Evolutionary conservation across 2,329 filamentous ascomycete genomes (phyloP), one percentile per base, ranked within the genome.

Genomic region (Xylariaceae sp.): DNA sequence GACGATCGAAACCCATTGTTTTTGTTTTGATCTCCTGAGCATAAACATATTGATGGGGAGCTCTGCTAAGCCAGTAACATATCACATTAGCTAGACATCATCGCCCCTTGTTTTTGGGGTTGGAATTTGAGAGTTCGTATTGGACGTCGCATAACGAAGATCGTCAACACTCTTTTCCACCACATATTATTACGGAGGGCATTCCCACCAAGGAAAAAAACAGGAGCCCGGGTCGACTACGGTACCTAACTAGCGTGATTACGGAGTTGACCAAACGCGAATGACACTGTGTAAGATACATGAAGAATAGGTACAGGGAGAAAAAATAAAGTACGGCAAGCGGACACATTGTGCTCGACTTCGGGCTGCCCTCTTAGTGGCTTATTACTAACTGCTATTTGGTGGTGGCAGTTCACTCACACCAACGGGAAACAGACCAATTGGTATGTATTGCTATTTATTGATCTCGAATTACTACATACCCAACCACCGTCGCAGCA

Each of bases 1-100:
- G 52, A 60, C 50, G 37, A 42, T 47, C 49, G n/a, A n/a, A n/a
- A n/a, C n/a, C n/a, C n/a, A n/a, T 48, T 61, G 50, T 54, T 40
- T 40, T 48, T 29, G 20, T 50, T 21, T 49, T 40, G 6, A 44
- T 56, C 21, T 50, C 44, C 51, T 29, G 40, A 45, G 47, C 43
- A 20, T 19, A 12, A 20, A 14, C 37, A 42, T 9, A 9, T 4
- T 26, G 23, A 26, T 26, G 4, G 23, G 23, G 23, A 9, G 23
- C 32, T 37, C 32, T 12, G 3, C 32, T 37, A 37, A 37, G 12
- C 14, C 32, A 37, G 14, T 37, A 7, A 37, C 14, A 37, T 16
- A 14, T 7, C 14, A 4, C 14, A 12, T 7, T 37, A 37, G 32
- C 14, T 16, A 37, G 32, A 37, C 32, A 37, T 10, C 32, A 37